phyloP scores from a whole-genome alignment of 257 asterid species.

The Solanum appendiculatum region DNA sequence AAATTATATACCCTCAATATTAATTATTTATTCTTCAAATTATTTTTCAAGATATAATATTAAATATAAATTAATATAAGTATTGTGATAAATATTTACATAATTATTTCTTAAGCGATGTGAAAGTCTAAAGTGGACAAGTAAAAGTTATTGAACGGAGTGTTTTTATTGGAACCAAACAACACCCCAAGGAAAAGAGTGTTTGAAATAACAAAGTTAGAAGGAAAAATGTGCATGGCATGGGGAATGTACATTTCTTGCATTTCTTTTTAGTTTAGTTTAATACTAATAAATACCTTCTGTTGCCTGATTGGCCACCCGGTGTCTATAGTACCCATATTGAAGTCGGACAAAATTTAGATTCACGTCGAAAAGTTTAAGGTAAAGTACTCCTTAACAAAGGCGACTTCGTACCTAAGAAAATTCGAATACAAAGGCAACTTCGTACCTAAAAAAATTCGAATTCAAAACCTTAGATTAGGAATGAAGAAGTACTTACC shows the following conservation, averaged over 20 bases:
- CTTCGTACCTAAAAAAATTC: rapidly evolving
- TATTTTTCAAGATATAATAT: too few relatives aligned
- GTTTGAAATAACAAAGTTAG: neutral
- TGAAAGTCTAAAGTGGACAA: too few relatives aligned
- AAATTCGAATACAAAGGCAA: rapidly evolving
- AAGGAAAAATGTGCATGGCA: neutral
- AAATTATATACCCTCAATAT: neutral
- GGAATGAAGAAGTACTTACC: too few relatives aligned
- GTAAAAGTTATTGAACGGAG: too few relatives aligned
- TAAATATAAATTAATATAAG: too few relatives aligned
- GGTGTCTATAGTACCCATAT: neutral
- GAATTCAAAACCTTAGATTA: rapidly evolving
- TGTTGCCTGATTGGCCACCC: neutral
- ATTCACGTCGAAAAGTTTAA: neutral
- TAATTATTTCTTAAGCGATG: too few relatives aligned
- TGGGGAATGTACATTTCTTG: neutral
- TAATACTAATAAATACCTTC: neutral
- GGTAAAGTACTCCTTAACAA: too few relatives aligned
- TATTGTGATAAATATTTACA: too few relatives aligned
- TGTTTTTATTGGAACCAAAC: neutral
- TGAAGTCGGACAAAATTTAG: neutral
- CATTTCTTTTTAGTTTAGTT: neutral
- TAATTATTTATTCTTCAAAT: too few relatives aligned
- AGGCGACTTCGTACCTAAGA: rapidly evolving
- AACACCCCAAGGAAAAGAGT: neutral